A percentile compares a stretch with the other conserved stretches of the same genome.
phyloP scores from a whole-genome alignment of 2,329 filamentous ascomycete species.

The Domatiomyces catenatus region DNA sequence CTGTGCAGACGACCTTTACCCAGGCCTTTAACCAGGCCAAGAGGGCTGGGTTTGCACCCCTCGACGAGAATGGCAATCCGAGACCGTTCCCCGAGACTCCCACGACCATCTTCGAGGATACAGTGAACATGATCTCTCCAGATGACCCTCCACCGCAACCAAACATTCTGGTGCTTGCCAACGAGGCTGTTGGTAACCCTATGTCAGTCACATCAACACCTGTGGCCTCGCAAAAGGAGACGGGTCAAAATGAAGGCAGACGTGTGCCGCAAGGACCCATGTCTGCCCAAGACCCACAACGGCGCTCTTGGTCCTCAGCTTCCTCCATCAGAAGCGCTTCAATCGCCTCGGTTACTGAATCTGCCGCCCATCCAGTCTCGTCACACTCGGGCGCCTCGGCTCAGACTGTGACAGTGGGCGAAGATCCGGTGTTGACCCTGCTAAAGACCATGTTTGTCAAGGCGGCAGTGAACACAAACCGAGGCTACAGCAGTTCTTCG shows the following conservation, averaged over 20 bases:
- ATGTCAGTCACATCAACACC: constrained; percentile 6
- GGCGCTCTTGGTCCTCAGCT: neutral
- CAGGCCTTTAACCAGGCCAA: constrained; percentile 37
- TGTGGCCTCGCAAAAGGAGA: constrained; percentile 2
- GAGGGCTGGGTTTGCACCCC: constrained; percentile 23
- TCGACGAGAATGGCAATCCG: constrained; percentile 18
- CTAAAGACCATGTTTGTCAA: constrained; percentile 69
- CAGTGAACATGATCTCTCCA: constrained; percentile 51
- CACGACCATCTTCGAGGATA: constrained; percentile 90
- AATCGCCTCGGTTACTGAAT: neutral
- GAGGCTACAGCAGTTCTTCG: constrained; percentile 9
- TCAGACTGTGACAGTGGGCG: constrained; percentile 24
- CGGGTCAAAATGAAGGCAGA: neutral
- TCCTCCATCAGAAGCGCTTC: neutral
- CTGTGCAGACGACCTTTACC: constrained; percentile 64
- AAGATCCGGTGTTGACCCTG: constrained; percentile 62
- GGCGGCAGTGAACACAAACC: constrained; percentile 40
- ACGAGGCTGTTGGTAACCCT: constrained; percentile 35
- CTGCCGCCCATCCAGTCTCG: neutral
- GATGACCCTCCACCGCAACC: constrained; percentile 64
- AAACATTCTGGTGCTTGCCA: constrained; percentile 76
- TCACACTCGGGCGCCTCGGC: constrained; percentile 3
- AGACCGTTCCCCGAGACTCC: constrained; percentile 60
- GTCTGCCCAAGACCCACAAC: neutral
- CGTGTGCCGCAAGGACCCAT: neutral